A percentile compares a stretch with the other conserved stretches of the same genome.
Conservation (phyloP, 441 rosid species). For the Mallotus repandus region DNA sequence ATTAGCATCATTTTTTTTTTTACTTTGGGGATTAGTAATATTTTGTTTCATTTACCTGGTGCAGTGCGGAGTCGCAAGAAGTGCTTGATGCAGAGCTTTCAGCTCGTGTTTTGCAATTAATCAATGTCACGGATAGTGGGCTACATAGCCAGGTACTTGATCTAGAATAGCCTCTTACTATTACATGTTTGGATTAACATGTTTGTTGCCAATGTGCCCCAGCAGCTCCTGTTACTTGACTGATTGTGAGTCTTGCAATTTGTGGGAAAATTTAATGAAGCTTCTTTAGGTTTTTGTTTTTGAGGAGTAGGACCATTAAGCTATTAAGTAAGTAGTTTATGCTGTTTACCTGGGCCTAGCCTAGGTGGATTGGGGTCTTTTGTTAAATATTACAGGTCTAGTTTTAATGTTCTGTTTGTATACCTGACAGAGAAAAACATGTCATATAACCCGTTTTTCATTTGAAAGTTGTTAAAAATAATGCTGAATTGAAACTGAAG, state of each 20-base stretch:
- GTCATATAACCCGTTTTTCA: background rate
- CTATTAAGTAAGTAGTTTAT: too few relatives aligned
- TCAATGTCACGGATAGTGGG: slow-evolving; percentile 92
- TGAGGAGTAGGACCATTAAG: background rate
- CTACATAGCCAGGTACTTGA: slow-evolving; percentile 74
- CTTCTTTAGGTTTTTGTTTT: background rate
- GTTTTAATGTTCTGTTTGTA: background rate
- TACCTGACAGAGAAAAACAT: background rate
- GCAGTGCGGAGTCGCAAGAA: slow-evolving; percentile 96
- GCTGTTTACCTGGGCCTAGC: background rate
- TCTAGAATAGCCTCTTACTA: slow-evolving; percentile 5
- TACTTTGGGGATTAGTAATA: slow-evolving; percentile 13
- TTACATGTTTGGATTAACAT: background rate
- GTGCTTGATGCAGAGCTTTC: slow-evolving; percentile 99
- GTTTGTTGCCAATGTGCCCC: background rate
- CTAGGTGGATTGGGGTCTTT: background rate
- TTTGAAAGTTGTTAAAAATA: background rate
- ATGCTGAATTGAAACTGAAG: background rate
- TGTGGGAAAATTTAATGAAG: background rate
- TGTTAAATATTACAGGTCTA: background rate
- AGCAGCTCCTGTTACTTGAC: background rate
- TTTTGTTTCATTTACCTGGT: slow-evolving; percentile 22
- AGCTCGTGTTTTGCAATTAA: slow-evolving; percentile 92
- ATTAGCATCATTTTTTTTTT: background rate
- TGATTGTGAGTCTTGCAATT: background rate